Base-by-base conservation (phyloP, 176 grass and related monocot species). In the Oryza meyeriana region DNA sequence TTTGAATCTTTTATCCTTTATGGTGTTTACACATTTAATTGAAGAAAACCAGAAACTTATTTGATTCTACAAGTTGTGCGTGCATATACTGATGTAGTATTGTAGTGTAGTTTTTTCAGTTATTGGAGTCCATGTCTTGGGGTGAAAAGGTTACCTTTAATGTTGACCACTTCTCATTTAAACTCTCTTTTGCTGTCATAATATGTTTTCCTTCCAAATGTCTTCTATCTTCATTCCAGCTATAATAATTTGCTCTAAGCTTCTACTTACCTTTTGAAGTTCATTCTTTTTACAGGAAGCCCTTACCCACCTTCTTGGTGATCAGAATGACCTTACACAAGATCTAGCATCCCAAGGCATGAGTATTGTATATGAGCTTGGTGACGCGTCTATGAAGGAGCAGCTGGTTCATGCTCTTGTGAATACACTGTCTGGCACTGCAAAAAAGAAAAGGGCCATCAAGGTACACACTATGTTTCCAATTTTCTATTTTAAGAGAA, bases 331-430 rank as follows among this genome's bases (percentile, higher is more conserved):
- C 77, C 92, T 98, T 69, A 98, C 92, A 50, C 95, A 98, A 88
- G 95, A 98, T 90, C 89, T 98, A 81, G 92, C 95, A 40, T 98
- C 95, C 77, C 95, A 98, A 98, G 95, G 95, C 59, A 98, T 98
- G 95, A 98, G 95, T 77, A 98, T 98, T 48, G 95, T 98, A 38
- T 98, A 98, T 52, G 95, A 98, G 78, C 92, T 98, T 86, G 95
- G 95, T 66, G 92, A 98, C 80, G 76, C 83, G 74, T 98, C 95
- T 71, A 98, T 91, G 95, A 98, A 98, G 72, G 88, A 90, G 48
- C 84, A 90, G 50, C 75, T 98, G 30, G 92, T 98, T 81, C 84
- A 92, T 91, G 95, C 95, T 73, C 90, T 98, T 83, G 90, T 98
- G 71, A 88, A 86, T 72, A 93, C 92, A 63, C 86, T 98, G 82